These are phyloP conservation scores for Andrographis paniculata DNA, from an alignment of 305 asterid species.

Conservation along the genomic window DNA sequence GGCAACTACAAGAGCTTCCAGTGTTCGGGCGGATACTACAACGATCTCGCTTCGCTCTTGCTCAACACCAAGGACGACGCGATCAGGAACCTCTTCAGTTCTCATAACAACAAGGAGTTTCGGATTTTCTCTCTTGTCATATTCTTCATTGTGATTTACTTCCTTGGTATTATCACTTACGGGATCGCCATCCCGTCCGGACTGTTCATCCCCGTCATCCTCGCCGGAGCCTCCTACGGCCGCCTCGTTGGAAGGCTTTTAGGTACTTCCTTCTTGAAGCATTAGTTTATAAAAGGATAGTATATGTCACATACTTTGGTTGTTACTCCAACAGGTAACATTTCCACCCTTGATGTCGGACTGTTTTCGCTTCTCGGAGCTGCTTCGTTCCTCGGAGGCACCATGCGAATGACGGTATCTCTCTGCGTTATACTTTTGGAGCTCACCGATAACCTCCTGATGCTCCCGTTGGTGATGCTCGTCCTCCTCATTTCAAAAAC, in stretches of 20 bases:
- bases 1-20: constrained; percentile 83
- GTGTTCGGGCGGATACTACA: constrained; percentile 65
- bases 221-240: constrained; percentile 93
- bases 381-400: constrained; percentile 95
- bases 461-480: constrained; percentile 91
- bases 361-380: constrained; percentile 85
- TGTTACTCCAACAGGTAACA: no score
- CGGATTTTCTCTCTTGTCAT: constrained; percentile 47
- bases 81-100: constrained; percentile 72
- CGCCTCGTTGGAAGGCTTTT: constrained; percentile 65
- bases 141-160: constrained; percentile 53
- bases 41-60: constrained; percentile 85
- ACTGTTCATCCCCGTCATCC: constrained; percentile 91
- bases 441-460: constrained; percentile 67
- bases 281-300: no score
- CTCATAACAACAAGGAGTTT: constrained; percentile 44
- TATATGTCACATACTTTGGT: no score
- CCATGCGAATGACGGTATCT: constrained; percentile 97
- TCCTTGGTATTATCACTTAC: constrained; percentile 81
- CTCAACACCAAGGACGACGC: constrained; percentile 92
- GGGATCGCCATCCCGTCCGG: constrained; percentile 98
- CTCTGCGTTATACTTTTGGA: constrained; percentile 88
- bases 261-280: no score
- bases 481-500: constrained; percentile 91
- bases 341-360: constrained; percentile 62